Base-by-base conservation (phyloP, 192 early-diverging fungal species). In the Umbelopsis sp. region DNA sequence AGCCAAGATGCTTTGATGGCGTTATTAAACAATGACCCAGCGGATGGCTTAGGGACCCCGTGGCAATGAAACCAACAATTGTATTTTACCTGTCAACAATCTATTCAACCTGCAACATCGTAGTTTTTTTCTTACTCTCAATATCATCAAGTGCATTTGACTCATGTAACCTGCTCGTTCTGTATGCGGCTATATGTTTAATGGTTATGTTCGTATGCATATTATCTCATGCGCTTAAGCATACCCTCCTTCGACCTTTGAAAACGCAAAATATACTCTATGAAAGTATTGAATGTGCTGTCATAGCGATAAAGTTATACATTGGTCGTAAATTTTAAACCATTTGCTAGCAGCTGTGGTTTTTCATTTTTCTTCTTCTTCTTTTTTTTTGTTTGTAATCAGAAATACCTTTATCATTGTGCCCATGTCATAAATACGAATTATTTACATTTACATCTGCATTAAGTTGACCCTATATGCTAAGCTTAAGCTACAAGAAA, bases 401-500 rank as follows among this genome's bases (percentile, higher is more conserved):
- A 41, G 5, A 41, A 41, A 41, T 41, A 41, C 37, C 37, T 9
- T 9, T 10, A 41, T 41, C 10, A 41, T 41, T 41, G 37, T 41
- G 37, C 37, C 37, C 5, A 41, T 41, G 37, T 41, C 37, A 41
- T 41, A 41, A 41, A 41, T 41, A 41, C 37, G 5, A 10, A 41
- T 41, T 41, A 41, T 41, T 10, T 41, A 41, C 37, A 41, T 41
- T 41, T 41, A 41, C 37, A 41, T 41, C 6, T 41, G 37, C 37
- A 4, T 41, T 6, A 6, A 41, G 10, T 6, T 41, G 10, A 6
- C 2, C 37, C 2, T 41, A 1, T 41, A 41, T 41, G 37, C 37
- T 41, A 41, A 41, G 27, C 46, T 16, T 2, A 64, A 20, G 41
- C 67, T 71, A 78, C 11, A 80, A 10, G 44, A 80, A 75, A 64